Base-by-base conservation (phyloP, 306 rosid species). In the Acacia melanoxylon region DNA sequence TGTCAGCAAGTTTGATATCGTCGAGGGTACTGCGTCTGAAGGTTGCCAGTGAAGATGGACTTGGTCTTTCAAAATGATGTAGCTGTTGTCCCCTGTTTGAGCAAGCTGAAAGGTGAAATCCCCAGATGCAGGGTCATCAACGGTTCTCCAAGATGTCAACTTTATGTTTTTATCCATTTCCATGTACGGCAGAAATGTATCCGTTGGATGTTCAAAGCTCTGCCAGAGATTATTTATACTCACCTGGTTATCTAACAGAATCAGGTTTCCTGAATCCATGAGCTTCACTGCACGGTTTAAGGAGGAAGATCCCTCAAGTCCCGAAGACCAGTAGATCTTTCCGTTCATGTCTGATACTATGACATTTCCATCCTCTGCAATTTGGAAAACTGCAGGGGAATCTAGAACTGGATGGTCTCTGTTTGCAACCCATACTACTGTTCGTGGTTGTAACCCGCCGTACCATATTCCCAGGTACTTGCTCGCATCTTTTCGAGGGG, bases 171-270 rank as follows among this genome's bases (percentile, higher is more conserved):
- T 3, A 65, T 74, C 59, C 89, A 89, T 88, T 35, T 80, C 11
- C 93, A 91, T 91, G 22, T 78, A 79, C 0, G 87, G 86, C 31
- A 91, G 82, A 80, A 91, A 89, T 44, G 95, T 89, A 59, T 89
- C 80, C 2, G 91, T 86, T 20, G 91, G 90, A 10, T 61, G 1
- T 1, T 63, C 11, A 68, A 91, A 90, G 56, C 91, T 90, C 45
- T 89, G 84, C 95, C 95, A 91, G 6, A 77, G 0, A 16, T n/a
- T 10, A 11, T 49, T 8, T 0, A 40, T 51, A 22, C 12, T 45
- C 41, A 10, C 2, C 6, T 35, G 20, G 16, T 66, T 13, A 19
- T 76, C 76, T 0, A 1, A 22, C 8, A 90, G 72, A 14, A 86
- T 72, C 2, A 91, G 62, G 62, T 90, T 91, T 68, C 92, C 94